phyloP scores from a whole-genome alignment of 139 green algal species.

The Marvania coccoides region DNA sequence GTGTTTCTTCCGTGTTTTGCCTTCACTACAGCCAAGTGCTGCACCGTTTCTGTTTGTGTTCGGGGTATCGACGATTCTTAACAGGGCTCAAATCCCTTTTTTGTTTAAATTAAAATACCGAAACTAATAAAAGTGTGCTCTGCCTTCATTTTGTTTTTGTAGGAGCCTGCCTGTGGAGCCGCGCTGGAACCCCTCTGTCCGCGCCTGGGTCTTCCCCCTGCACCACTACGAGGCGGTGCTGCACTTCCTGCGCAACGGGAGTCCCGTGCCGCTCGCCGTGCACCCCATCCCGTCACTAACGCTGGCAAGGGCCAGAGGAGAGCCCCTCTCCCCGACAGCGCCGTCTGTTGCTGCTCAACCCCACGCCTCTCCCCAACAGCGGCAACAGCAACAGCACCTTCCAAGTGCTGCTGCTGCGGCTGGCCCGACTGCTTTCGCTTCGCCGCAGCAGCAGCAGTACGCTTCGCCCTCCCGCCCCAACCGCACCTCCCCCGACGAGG shows the following conservation, averaged over 20 bases:
- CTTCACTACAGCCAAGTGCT: too few relatives aligned
- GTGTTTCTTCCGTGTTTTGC: too few relatives aligned
- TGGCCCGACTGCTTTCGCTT: not conserved
- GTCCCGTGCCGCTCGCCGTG: not conserved
- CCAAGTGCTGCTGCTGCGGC: not conserved
- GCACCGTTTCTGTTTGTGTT: too few relatives aligned
- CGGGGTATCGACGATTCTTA: too few relatives aligned
- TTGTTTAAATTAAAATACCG: too few relatives aligned
- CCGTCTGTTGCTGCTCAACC: too few relatives aligned
- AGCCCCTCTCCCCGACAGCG: too few relatives aligned
- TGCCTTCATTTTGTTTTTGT: too few relatives aligned
- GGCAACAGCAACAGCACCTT: not conserved
- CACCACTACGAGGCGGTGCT: not conserved
- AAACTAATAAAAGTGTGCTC: too few relatives aligned
- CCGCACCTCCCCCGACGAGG: not conserved
- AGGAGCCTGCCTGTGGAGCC: too few relatives aligned
- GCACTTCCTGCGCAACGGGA: not conserved
- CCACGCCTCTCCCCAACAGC: not conserved
- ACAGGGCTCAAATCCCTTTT: too few relatives aligned
- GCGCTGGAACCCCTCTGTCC: not conserved
- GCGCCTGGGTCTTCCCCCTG: not conserved
- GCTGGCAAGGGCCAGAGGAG: too few relatives aligned
- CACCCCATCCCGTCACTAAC: not conserved
- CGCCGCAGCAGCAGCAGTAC: not conserved
- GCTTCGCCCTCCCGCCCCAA: not conserved